Percentiles rank a stretch among this genome's conserved stretches.
Conservation (phyloP, 1,139 yeast genomes). For the Kodamaea suecica region DNA sequence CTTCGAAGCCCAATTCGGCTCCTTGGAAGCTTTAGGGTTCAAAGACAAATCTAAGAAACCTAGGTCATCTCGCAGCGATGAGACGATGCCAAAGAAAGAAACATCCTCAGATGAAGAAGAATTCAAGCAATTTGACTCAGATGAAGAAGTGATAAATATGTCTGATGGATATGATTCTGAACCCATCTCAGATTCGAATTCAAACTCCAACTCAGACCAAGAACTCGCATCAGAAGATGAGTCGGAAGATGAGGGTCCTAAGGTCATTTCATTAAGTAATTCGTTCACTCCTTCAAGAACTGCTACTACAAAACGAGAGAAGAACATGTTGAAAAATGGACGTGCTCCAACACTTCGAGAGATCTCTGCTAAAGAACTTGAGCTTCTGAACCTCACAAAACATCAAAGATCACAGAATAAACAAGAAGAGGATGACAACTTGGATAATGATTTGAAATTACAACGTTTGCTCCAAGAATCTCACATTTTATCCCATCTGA, state of each 20-base stretch:
- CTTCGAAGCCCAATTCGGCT: slow-evolving; percentile 70
- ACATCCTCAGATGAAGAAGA: slow-evolving; percentile 13
- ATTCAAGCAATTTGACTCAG: slow-evolving; percentile 18
- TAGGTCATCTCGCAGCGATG: slow-evolving; percentile 6
- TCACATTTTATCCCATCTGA: slow-evolving; percentile 65
- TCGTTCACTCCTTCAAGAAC: slow-evolving; percentile 19
- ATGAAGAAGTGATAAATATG: slow-evolving; percentile 10
- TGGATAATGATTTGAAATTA: slow-evolving; percentile 77
- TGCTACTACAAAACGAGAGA: slow-evolving; percentile 27
- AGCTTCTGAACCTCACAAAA: slow-evolving; percentile 23
- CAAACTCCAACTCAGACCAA: slow-evolving; percentile 5
- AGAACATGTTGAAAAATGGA: slow-evolving; percentile 35
- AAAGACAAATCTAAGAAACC: slow-evolving; percentile 47
- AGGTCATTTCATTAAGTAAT: slow-evolving; percentile 34
- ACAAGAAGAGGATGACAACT: slow-evolving; percentile 47
- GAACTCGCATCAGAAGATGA: slow-evolving; percentile 26
- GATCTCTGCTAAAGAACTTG: slow-evolving; percentile 26
- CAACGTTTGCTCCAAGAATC: slow-evolving; percentile 84
- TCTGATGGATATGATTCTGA: slow-evolving; percentile 3
- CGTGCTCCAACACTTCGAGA: slow-evolving; percentile 42
- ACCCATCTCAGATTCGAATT: slow-evolving; percentile 10
- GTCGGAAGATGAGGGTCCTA: slow-evolving; percentile 22
- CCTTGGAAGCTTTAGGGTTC: slow-evolving; percentile 57
- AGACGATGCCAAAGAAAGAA: slow-evolving; percentile 9
- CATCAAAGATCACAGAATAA: slow-evolving; percentile 27